Percentiles rank a stretch among this genome's conserved stretches.
These are phyloP conservation scores for Porcisia hertigi DNA, from an alignment of 208 protist genomes.

Conservation along the genomic window DNA sequence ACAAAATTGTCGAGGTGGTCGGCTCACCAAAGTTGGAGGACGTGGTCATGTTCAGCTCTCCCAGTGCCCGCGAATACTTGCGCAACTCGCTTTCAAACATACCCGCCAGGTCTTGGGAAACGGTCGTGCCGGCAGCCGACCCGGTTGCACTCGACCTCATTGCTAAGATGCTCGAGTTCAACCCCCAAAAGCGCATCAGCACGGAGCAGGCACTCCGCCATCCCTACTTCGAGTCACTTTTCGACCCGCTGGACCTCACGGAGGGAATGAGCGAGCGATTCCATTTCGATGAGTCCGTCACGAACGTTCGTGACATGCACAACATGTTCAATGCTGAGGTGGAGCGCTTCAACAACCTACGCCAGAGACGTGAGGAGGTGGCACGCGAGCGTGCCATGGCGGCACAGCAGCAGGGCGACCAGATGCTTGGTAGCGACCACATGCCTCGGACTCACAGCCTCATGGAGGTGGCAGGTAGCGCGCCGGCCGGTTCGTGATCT, in stretches of 20 bases:
- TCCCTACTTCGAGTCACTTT: constrained; percentile 87
- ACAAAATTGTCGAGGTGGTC: constrained; percentile 92
- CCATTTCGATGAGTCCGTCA: constrained; percentile 79
- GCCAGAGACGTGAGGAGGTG: constrained; percentile 51
- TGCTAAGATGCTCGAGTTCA: constrained; percentile 81
- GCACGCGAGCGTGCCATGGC: constrained; percentile 50
- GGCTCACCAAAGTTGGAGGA: constrained; percentile 92
- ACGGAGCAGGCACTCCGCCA: constrained; percentile 86
- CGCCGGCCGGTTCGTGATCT: constrained; percentile 6
- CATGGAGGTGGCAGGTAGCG: constrained; percentile 77
- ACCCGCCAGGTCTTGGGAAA: constrained; percentile 47
- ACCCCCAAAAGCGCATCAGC: constrained; percentile 79
- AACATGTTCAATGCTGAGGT: constrained; percentile 73
- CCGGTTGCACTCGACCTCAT: constrained; percentile 80
- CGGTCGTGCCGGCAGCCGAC: constrained; percentile 73
- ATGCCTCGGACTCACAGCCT: constrained; percentile 82
- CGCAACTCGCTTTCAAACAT: constrained; percentile 70
- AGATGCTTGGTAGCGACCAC: constrained; percentile 66
- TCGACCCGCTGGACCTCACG: constrained; percentile 76
- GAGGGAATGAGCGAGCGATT: constrained; percentile 78
- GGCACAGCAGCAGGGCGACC: constrained; percentile 34
- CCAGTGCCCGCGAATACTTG: constrained; percentile 86
- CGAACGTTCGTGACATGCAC: constrained; percentile 74
- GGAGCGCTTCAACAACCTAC: constrained; percentile 64
- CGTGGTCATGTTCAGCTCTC: constrained; percentile 84